These are phyloP conservation scores for Diophrys appendiculata DNA, from an alignment of 73 alveolate species.

Conservation along the genomic window DNA sequence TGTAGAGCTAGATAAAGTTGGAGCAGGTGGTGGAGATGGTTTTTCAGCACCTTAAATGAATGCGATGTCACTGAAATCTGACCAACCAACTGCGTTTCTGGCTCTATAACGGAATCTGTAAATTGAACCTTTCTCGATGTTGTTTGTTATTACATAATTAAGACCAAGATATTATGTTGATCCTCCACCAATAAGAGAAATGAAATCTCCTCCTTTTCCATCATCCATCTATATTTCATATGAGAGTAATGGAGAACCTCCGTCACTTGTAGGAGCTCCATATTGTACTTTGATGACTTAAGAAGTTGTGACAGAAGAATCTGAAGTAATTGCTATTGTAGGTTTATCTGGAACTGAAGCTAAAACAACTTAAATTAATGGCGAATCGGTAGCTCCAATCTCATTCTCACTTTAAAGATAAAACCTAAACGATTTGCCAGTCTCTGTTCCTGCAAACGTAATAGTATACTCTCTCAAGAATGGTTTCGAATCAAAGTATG, in stretches of 20 bases:
- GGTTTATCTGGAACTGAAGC: constrained; percentile 59
- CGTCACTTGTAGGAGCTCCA: constrained; percentile 32
- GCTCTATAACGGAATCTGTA: constrained; percentile 61
- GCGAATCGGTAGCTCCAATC: constrained; percentile 23
- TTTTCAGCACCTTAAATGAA: constrained; percentile 46
- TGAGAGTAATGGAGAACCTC: constrained; percentile 48
- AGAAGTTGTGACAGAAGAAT: constrained; percentile 3
- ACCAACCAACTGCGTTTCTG: constrained; percentile 59
- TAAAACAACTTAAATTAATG: constrained; percentile 30
- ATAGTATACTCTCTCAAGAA: constrained; percentile 39
- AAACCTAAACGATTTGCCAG: constrained; percentile 44
- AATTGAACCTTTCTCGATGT: constrained; percentile 19
- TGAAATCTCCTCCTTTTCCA: constrained; percentile 58
- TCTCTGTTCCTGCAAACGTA: not conserved
- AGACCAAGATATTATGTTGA: constrained; percentile 6
- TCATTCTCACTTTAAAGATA: constrained; percentile 25
- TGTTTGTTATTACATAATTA: not conserved
- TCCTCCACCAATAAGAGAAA: constrained; percentile 36
- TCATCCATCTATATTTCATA: constrained; percentile 40
- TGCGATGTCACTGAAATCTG: constrained; percentile 43
- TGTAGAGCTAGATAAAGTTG: constrained; percentile 9
- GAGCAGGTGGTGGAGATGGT: constrained; percentile 57
- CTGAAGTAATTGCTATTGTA: constrained; percentile 18
- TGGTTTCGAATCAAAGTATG: constrained; percentile 31
- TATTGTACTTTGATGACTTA: constrained; percentile 28